Conservation (phyloP, 2,329 filamentous ascomycete species). For the Penicillium sp. region DNA sequence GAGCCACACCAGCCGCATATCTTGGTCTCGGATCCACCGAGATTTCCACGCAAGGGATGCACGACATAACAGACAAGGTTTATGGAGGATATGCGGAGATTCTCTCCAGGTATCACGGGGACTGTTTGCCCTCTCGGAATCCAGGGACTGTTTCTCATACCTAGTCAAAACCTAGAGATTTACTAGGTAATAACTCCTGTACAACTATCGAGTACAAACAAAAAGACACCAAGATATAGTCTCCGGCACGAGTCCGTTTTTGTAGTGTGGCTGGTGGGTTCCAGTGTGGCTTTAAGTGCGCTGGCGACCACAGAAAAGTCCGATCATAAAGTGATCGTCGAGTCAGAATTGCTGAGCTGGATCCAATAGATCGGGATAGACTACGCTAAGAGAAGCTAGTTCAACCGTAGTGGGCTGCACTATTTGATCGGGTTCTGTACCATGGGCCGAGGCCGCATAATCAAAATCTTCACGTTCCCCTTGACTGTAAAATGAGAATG, state of each 20-base stretch:
- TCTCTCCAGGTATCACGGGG: not conserved
- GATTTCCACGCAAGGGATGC: constrained; percentile 8
- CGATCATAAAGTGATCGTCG: constrained; percentile 4
- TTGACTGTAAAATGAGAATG: not conserved
- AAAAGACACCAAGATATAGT: no score
- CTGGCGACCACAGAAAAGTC: not conserved
- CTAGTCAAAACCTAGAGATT: not conserved
- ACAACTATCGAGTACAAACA: not conserved
- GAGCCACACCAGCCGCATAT: constrained; percentile 3
- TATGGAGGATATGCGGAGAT: not conserved
- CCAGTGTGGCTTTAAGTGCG: not conserved
- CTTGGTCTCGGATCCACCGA: not conserved
- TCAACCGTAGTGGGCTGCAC: constrained; percentile 11
- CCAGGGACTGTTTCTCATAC: not conserved
- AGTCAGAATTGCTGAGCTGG: constrained; percentile 10
- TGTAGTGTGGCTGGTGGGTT: not conserved
- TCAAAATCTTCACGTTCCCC: not conserved
- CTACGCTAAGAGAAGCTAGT: constrained; percentile 10
- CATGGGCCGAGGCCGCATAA: constrained; percentile 6
- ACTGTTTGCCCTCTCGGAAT: not conserved
- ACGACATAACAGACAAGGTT: not conserved
- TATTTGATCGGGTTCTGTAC: constrained; percentile 15
- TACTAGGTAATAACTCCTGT: not conserved
- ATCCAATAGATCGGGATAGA: constrained; percentile 13
- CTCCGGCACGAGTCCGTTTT: not conserved